Conservation (phyloP, 2,329 filamentous ascomycete genomes). For the Verticillium zaregamsianum region DNA sequence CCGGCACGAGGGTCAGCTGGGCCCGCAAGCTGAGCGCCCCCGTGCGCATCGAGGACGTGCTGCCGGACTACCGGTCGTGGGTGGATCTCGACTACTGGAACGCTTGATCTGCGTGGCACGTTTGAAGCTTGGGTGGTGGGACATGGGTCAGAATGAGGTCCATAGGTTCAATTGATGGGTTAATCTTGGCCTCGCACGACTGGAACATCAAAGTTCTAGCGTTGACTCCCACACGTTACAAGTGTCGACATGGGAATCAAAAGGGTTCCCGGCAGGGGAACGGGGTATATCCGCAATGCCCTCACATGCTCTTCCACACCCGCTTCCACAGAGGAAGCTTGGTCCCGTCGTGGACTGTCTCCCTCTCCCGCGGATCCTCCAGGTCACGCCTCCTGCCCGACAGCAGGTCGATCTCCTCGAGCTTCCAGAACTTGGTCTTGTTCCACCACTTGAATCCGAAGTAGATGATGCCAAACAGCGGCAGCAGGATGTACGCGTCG, state of each 20-base stretch:
- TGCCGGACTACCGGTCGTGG: constrained; percentile 8
- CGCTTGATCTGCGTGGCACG: neutral
- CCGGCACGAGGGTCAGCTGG: constrained; percentile 46
- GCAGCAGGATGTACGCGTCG: constrained; percentile 58
- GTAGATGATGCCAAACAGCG: constrained; percentile 56
- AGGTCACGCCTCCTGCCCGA: constrained; percentile 52
- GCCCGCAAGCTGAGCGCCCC: constrained; percentile 28
- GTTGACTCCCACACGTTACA: neutral
- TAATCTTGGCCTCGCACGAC: too few relatives aligned
- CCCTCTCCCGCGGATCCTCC: constrained; percentile 37
- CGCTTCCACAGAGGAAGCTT: constrained; percentile 34
- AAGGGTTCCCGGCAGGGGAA: neutral
- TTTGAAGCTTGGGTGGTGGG: too few relatives aligned
- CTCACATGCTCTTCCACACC: constrained; percentile 26
- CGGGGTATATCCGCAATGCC: neutral
- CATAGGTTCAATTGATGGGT: too few relatives aligned
- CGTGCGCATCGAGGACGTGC: constrained; percentile 22
- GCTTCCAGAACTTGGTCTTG: constrained; percentile 45
- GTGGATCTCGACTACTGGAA: constrained; percentile 9
- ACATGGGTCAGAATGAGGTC: too few relatives aligned
- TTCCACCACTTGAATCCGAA: constrained; percentile 49
- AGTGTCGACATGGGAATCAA: neutral
- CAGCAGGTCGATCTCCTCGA: constrained; percentile 51
- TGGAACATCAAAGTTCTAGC: too few relatives aligned
- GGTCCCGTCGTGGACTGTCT: constrained; percentile 17